Base-by-base conservation (phyloP, 2,329 filamentous ascomycete genomes). In the Epichloe sibirici region DNA sequence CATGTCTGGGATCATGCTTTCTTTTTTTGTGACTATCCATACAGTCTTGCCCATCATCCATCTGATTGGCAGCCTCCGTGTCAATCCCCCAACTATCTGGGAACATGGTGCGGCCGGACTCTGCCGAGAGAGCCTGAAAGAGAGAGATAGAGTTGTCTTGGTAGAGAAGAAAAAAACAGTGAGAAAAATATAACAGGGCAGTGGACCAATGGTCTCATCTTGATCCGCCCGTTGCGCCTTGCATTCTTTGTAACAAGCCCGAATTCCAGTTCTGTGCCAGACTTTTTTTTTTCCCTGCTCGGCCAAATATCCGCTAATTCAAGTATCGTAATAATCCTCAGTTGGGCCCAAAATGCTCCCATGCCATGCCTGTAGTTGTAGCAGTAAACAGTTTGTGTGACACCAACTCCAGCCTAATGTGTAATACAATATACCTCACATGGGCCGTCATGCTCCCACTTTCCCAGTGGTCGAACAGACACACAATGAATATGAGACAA, bases 251-350 rank as follows among this genome's bases (percentile, higher is more conserved):
- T 45, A 48, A 45, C 42, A 46, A 46, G 42, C 34, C 13, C 15
- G 21, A 53, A 57, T 37, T 53, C 53, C 53, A 51, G 49, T 48
- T 25, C 54, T 54, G 48, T 52, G 57, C 54, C 48, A 28, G 39
- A n/a, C 17, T 35, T 50, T 21, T 46, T 50, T 52, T 35, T 42
- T 4, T 42, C 15, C 31, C 5, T 43, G 23, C 43, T 53, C 53
- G 45, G 49, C 49, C 51, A 47, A 52, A 58, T 65, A 45, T 65
- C 62, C 63, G 21, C 40, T 12, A 31, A 31, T 31, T 28, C 62
- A 59, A 59, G 54, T 61, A 59, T 66, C 64, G 61, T 65, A 48
- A 62, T 59, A 58, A 59, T 58, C 55, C 61, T 59, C 58, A 54
- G 56, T 59, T 55, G 56, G 48, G 38, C 23, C 57, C 59, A 56